Evolutionary conservation across 1,284 basidiomycete genomes (phyloP).

Genomic region (Heterobasidion irregulare): DNA sequence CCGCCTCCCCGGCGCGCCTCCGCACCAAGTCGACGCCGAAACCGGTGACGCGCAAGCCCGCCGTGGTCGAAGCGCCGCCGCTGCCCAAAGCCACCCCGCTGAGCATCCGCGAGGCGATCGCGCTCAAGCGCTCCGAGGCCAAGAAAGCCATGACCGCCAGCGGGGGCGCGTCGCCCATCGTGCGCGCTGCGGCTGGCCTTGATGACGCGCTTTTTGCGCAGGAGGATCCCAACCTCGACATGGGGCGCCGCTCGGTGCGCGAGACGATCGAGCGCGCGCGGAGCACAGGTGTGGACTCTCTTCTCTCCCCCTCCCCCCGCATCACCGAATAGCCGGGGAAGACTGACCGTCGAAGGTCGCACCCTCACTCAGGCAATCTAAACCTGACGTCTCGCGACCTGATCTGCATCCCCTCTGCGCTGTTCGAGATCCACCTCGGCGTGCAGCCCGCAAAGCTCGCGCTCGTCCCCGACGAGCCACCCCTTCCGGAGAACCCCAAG

Average conservation of each 20-base stretch:
- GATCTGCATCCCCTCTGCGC: constrained; percentile 60
- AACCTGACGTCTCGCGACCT: constrained; percentile 67
- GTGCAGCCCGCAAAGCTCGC: constrained; percentile 58
- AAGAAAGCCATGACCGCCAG: constrained; percentile 41
- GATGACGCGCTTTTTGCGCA: constrained; percentile 32
- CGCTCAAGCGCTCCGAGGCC: constrained; percentile 63
- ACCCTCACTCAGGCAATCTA: constrained; percentile 44
- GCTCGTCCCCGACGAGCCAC: constrained; percentile 54
- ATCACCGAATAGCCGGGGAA: constrained; percentile 10
- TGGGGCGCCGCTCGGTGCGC: constrained; percentile 61
- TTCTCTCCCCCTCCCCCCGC: neutral
- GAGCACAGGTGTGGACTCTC: constrained; percentile 50
- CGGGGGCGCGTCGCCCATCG: constrained; percentile 16
- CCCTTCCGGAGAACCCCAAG: constrained; percentile 31
- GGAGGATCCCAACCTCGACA: constrained; percentile 33
- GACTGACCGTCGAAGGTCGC: constrained; percentile 33
- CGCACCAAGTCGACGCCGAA: constrained; percentile 16
- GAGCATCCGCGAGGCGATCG: constrained; percentile 67
- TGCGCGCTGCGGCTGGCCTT: constrained; percentile 18
- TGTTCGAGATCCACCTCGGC: constrained; percentile 75
- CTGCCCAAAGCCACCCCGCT: constrained; percentile 26
- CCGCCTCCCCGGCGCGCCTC: neutral
- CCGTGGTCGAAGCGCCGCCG: constrained; percentile 17
- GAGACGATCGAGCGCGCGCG: constrained; percentile 71
- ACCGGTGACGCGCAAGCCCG: constrained; percentile 2